phyloP scores from a whole-genome alignment of 1,284 basidiomycete species.

The Pyrrhoderma lamaoense region DNA sequence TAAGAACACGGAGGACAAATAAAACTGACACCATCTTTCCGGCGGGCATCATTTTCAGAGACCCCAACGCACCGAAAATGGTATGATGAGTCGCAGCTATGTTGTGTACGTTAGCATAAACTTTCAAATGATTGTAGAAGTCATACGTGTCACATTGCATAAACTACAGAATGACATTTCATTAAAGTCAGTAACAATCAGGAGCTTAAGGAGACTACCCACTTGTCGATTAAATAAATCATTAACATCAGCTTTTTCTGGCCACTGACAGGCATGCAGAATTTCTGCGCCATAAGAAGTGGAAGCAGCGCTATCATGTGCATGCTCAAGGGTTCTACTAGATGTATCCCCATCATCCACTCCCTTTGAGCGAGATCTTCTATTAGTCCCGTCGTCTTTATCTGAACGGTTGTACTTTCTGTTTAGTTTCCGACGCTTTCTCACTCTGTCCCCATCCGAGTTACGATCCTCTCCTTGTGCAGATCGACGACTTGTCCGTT shows the following conservation, averaged over 20 bases:
- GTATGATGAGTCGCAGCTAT: conserved; percentile 10
- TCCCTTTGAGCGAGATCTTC: too few relatives aligned
- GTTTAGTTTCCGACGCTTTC: neutral
- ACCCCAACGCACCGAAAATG: conserved; percentile 15
- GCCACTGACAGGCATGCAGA: conserved; percentile 3
- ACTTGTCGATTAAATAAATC: conserved; percentile 8
- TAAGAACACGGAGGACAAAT: conserved; percentile 10
- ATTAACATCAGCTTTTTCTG: conserved; percentile 1
- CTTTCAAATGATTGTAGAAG: neutral
- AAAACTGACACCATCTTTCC: conserved; percentile 1
- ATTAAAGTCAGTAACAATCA: too few relatives aligned
- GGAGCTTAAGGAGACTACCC: neutral
- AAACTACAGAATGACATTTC: conserved; percentile 1
- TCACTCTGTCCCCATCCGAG: too few relatives aligned
- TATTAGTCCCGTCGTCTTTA: neutral
- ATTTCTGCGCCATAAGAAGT: neutral
- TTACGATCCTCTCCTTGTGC: too few relatives aligned
- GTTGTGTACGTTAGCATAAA: neutral
- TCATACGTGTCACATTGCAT: conserved; percentile 15
- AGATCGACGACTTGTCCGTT: too few relatives aligned
- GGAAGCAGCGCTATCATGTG: too few relatives aligned
- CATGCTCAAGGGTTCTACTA: too few relatives aligned
- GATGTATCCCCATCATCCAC: too few relatives aligned
- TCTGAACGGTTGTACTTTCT: neutral
- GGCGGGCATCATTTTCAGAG: neutral